Percentiles rank a stretch among this genome's conserved stretches.
These are phyloP conservation scores for Ustilago vetiveriae DNA, from an alignment of 1,284 basidiomycete species.

Conservation along the genomic window DNA sequence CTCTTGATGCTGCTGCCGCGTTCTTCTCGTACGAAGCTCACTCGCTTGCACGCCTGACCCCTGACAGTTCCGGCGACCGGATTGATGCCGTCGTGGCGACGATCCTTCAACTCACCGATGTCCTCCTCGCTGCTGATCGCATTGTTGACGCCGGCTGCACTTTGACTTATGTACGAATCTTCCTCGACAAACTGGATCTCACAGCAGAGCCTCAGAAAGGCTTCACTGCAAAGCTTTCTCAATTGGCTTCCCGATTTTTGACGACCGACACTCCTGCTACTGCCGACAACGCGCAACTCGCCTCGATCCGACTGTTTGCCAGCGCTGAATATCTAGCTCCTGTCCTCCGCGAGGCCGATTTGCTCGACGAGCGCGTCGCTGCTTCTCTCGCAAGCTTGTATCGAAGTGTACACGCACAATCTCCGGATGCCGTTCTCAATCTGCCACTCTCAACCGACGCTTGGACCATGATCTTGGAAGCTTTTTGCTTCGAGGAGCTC, in stretches of 20 bases:
- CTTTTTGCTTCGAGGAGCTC: slow-evolving; percentile 47
- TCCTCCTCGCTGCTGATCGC: slow-evolving; percentile 19
- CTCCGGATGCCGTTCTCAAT: slow-evolving; percentile 13
- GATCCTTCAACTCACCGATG: slow-evolving; percentile 23
- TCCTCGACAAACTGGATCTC: slow-evolving; percentile 17
- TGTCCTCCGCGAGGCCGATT: slow-evolving; percentile 23
- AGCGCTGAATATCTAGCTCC: slow-evolving; percentile 40
- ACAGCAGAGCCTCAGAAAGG: slow-evolving; percentile 1
- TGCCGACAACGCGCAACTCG: neutral
- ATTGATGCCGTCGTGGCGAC: slow-evolving; percentile 6
- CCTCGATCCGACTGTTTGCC: slow-evolving; percentile 31
- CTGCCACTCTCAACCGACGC: slow-evolving; percentile 31
- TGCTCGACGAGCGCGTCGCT: slow-evolving; percentile 44
- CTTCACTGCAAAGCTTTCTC: slow-evolving; percentile 13
- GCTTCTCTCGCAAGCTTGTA: slow-evolving; percentile 31
- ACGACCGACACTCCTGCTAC: slow-evolving; percentile 10
- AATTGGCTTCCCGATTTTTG: slow-evolving; percentile 21
- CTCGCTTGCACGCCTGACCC: slow-evolving; percentile 2
- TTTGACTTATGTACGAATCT: slow-evolving; percentile 33
- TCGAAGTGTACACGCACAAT: slow-evolving; percentile 21
- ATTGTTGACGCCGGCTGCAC: slow-evolving; percentile 39
- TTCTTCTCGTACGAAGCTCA: slow-evolving; percentile 15
- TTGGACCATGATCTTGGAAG: slow-evolving; percentile 40
- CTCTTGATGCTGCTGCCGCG: slow-evolving; percentile 22
- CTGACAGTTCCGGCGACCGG: neutral